These are phyloP conservation scores for Cynara cardunculus DNA, from an alignment of 129 eudicot genomes.

Conservation along the genomic window DNA sequence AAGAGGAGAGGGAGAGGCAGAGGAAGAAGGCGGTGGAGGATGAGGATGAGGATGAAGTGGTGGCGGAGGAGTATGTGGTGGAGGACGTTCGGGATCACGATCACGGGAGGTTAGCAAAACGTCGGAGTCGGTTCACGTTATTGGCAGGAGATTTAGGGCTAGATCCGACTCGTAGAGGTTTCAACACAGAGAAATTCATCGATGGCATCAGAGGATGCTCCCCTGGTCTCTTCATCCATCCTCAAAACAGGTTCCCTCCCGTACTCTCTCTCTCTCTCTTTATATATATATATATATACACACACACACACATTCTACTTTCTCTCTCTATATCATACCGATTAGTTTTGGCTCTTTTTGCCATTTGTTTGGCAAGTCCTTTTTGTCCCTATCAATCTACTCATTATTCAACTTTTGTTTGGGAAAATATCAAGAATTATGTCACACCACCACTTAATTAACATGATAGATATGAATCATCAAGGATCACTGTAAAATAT, in stretches of 20 bases:
- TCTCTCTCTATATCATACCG: background rate
- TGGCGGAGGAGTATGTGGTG: conserved; percentile 46
- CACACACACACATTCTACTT: background rate
- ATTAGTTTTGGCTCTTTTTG: background rate
- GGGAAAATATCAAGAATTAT: background rate
- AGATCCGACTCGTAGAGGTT: conserved; percentile 31
- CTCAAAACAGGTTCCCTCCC: conserved; percentile 58
- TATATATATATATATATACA: background rate
- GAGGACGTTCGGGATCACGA: conserved; percentile 36
- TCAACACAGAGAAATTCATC: conserved; percentile 31
- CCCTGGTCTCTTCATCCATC: conserved; percentile 53
- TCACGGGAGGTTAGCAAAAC: conserved; percentile 33
- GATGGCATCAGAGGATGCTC: conserved; percentile 60
- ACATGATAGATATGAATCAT: background rate
- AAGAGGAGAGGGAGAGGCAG: conserved; percentile 16
- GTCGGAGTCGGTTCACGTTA: conserved; percentile 46
- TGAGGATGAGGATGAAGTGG: conserved; percentile 20
- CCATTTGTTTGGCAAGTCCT: background rate
- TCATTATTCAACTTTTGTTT: background rate
- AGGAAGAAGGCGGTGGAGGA: background rate
- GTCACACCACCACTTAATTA: background rate
- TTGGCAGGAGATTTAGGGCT: conserved; percentile 49
- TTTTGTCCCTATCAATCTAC: background rate
- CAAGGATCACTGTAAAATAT: background rate
- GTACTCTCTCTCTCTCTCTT: background rate